Percentiles rank a stretch among this genome's conserved stretches.
phyloP scores from a whole-genome alignment of 495 filamentous ascomycete species.

The Daldinia childiae region DNA sequence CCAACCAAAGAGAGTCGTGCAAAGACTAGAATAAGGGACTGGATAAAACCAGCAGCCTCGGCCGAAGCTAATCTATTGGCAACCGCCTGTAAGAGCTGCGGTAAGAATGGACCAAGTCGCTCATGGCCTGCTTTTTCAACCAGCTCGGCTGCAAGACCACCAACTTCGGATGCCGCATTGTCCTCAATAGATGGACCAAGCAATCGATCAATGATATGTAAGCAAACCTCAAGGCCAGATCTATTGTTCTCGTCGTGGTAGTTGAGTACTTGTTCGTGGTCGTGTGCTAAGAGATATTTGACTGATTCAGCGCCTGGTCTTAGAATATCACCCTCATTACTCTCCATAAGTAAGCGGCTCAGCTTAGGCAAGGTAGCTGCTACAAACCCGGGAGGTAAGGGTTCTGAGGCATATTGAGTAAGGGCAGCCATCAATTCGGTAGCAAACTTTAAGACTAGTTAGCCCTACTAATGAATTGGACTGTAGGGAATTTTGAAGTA shows the following conservation, averaged over 20 bases:
- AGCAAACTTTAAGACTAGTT: conserved; percentile 66
- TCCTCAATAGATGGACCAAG: conserved; percentile 84
- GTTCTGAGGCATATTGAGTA: conserved; percentile 79
- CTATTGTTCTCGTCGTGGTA: conserved; percentile 81
- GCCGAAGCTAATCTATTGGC: conserved; percentile 86
- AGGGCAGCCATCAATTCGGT: conserved; percentile 84
- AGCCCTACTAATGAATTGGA: conserved; percentile 8
- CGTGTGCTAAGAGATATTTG: conserved; percentile 86
- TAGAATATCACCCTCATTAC: conserved; percentile 83
- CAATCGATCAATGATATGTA: conserved; percentile 93
- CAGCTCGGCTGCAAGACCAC: conserved; percentile 90
- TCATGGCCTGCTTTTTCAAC: conserved; percentile 94
- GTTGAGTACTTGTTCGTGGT: conserved; percentile 83
- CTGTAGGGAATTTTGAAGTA: background rate
- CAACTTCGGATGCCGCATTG: conserved; percentile 93
- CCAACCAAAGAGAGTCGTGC: conserved; percentile 85
- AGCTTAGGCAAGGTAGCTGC: conserved; percentile 86
- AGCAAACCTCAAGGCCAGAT: conserved; percentile 84
- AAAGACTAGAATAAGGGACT: conserved; percentile 92
- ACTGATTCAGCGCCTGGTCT: conserved; percentile 86
- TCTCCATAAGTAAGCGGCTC: conserved; percentile 78
- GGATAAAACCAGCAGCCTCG: conserved; percentile 82
- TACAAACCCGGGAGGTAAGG: conserved; percentile 87
- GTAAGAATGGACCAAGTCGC: conserved; percentile 85
- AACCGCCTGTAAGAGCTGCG: conserved; percentile 89